Evolutionary conservation across 345 rosid genomes (phyloP).

Genomic region (Rhodamnia argentea): DNA sequence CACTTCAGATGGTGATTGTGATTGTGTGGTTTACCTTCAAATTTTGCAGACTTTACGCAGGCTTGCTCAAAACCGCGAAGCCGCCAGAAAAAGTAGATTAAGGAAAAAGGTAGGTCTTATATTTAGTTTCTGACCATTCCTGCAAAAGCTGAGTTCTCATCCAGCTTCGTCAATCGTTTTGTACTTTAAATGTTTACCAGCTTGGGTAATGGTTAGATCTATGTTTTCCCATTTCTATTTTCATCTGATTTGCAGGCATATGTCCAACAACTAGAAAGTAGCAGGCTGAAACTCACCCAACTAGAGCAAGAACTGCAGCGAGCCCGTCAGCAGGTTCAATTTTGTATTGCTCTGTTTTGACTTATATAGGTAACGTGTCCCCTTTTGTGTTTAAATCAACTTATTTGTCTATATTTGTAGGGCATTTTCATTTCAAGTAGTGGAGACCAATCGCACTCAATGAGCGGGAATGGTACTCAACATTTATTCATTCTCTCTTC

Average conservation of each 20-base stretch:
- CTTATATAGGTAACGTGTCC: neutral
- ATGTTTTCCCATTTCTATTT: neutral
- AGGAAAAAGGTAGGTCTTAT: constrained; percentile 64
- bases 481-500: neutral
- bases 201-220: neutral
- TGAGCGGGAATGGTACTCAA: constrained; percentile 75
- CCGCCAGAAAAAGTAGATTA: constrained; percentile 92
- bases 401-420: constrained; percentile 13
- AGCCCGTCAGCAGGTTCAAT: constrained; percentile 62
- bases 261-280: constrained; percentile 87
- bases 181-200: neutral
- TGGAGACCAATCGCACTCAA: constrained; percentile 87
- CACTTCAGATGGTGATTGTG: neutral
- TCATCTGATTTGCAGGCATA: constrained; percentile 41
- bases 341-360: neutral
- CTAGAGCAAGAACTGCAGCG: constrained; percentile 83
- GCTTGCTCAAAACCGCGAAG: constrained; percentile 99
- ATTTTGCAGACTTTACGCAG: constrained; percentile 65
- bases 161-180: neutral
- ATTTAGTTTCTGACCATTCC: neutral
- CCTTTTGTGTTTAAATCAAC: neutral
- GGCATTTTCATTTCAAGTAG: constrained; percentile 76
- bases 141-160: neutral
- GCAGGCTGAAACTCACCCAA: constrained; percentile 55
- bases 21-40: neutral